phyloP scores from a whole-genome alignment of 2,329 filamentous ascomycete genomes.

The Penicillium sp. region DNA sequence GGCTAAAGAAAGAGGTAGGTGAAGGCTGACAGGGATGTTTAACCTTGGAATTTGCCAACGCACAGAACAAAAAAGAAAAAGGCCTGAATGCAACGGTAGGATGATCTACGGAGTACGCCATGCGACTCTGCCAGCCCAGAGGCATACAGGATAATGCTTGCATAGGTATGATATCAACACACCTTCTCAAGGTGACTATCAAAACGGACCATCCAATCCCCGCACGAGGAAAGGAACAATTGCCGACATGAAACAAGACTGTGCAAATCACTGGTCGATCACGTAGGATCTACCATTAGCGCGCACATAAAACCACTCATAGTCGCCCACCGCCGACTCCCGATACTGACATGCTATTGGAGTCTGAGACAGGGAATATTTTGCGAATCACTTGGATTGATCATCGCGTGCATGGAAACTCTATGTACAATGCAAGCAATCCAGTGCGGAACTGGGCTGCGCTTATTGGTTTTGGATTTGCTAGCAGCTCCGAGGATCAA shows the following conservation, averaged over 20 bases:
- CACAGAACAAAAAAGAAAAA: not conserved
- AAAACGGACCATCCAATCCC: conserved; percentile 4
- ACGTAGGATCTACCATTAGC: conserved; percentile 20
- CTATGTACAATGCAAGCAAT: not conserved
- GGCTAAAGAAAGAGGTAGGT: not conserved
- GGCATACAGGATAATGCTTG: not conserved
- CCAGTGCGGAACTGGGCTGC: not conserved
- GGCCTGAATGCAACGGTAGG: conserved; percentile 21
- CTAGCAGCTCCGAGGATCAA: not conserved
- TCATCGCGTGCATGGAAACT: not conserved
- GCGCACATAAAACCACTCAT: not conserved
- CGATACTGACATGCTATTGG: not conserved
- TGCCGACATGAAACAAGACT: conserved; percentile 11
- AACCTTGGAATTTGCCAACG: not conserved
- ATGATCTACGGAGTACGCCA: conserved; percentile 16
- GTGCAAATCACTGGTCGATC: conserved; percentile 13
- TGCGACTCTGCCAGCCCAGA: not conserved
- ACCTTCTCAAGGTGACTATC: not conserved
- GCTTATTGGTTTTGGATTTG: not conserved
- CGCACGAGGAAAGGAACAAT: conserved; percentile 12
- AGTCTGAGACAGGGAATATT: not conserved
- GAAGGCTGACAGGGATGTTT: not conserved
- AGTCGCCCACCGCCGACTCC: not conserved
- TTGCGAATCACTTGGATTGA: not conserved
- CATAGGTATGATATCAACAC: not conserved